Conservation (phyloP, 805 yeast species). For the Pichia ethanolica region DNA sequence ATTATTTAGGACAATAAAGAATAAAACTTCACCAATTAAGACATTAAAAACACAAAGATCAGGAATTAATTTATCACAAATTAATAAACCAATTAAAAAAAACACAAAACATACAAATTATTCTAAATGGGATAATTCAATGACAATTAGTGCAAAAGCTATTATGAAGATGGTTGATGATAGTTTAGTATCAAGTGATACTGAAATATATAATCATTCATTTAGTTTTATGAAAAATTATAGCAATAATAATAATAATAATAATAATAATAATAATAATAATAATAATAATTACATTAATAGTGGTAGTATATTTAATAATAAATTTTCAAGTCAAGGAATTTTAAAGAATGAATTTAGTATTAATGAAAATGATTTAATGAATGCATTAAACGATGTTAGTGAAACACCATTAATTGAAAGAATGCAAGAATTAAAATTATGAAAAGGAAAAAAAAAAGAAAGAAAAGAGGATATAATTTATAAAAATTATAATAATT, state of each 20-base stretch:
- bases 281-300: too few relatives aligned
- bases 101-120: constrained; percentile 11
- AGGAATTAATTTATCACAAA: neutral
- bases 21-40: constrained; percentile 3
- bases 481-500: too few relatives aligned
- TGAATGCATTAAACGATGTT: constrained; percentile 18
- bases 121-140: constrained; percentile 29
- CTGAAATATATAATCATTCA: constrained; percentile 21
- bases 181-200: constrained; percentile 31
- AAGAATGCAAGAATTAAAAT: constrained; percentile 1
- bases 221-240: constrained; percentile 11
- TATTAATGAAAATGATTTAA: constrained; percentile 27
- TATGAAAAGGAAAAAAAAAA: neutral
- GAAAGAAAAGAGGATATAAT: neutral
- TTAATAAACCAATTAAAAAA: constrained; percentile 6
- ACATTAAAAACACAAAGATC: constrained; percentile 7
- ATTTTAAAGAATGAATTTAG: constrained; percentile 13
- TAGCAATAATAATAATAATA: neutral
- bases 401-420: constrained; percentile 2
- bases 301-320: too few relatives aligned
- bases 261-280: neutral
- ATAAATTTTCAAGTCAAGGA: too few relatives aligned
- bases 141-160: constrained; percentile 30
- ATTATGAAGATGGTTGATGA: constrained; percentile 33
- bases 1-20: constrained; percentile 1